Evolutionary conservation across 108 stramenopile species (phyloP), one percentile per base, ranked within the genome.

Genomic region (Skeletonema marinoi): DNA sequence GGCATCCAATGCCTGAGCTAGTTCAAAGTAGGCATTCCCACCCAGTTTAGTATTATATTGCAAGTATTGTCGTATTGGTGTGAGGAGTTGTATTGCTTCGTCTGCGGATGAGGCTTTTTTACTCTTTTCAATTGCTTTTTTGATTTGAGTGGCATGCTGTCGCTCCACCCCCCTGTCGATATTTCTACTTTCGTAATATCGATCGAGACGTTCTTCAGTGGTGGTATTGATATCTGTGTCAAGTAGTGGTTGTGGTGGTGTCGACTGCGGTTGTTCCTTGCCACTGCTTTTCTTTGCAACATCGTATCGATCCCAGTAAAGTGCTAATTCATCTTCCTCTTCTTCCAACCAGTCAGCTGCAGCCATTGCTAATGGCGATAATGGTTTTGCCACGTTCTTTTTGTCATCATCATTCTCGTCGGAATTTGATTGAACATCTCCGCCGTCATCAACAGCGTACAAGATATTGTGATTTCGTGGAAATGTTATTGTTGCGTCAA

Each of bases 331-430:
- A 39, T 74, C 73, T 5, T 74, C 48, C 31, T 74, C 73, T 7
- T 74, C 73, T 32, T 74, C 73, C 25, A 74, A 32, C 73, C 73
- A 74, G 31, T 74, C 73, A 54, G 73, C 73, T 13, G 73, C 73
- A 32, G 73, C 73, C 73, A 74, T 74, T 17, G 73, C 73, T 12
- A 74, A 9, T 3, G 35, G 73, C 16, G 73, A 74, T 32, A 9
- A 31, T 29, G 66, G 31, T 36, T 74, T 74, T 17, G 6, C 8
- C 17, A 25, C 38, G 30, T 67, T 46, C 11, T 67, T 32, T 29
- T 10, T 4, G 29, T 19, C 54, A 0, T 19, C 10, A 7, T 56
- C 54, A 25, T 56, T 25, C 21, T 56, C 54, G 51, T 19, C 17
- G n/a, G 16, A 17, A 19, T 50, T 50, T 3, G 48, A 50, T 17